These are phyloP conservation scores for Cercospora sp. DNA, from an alignment of 2,329 filamentous ascomycete species.

Conservation along the genomic window DNA sequence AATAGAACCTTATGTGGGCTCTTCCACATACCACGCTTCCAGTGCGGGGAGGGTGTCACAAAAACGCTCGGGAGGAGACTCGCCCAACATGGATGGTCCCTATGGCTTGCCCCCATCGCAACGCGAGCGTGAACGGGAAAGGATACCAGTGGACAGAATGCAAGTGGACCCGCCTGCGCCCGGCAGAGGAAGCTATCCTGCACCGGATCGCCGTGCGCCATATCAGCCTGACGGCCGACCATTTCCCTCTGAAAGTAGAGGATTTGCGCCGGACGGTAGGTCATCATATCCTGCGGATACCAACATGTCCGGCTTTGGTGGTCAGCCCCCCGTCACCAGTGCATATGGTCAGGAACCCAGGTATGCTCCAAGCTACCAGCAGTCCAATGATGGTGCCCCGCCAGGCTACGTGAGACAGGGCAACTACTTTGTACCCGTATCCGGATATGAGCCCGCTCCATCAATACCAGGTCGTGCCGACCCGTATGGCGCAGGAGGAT, in stretches of 20 bases:
- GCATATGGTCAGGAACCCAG: slow-evolving; percentile 36
- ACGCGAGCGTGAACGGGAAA: slow-evolving; percentile 16
- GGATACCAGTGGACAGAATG: slow-evolving; percentile 35
- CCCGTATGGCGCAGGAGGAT: slow-evolving; percentile 27
- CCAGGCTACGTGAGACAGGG: slow-evolving; percentile 40
- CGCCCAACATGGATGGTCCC: slow-evolving; percentile 37
- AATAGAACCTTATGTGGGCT: slow-evolving; percentile 36
- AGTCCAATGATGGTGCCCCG: slow-evolving; percentile 35
- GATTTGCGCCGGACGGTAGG: slow-evolving; percentile 30
- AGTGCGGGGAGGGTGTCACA: slow-evolving; percentile 44
- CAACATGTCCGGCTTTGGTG: slow-evolving; percentile 31
- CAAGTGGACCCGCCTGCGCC: slow-evolving; percentile 35
- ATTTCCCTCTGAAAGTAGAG: slow-evolving; percentile 30
- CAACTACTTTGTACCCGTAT: slow-evolving; percentile 39
- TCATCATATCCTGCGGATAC: slow-evolving; percentile 32
- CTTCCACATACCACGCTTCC: slow-evolving; percentile 47
- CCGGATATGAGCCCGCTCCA: slow-evolving; percentile 32
- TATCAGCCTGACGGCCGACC: slow-evolving; percentile 30
- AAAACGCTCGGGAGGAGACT: slow-evolving; percentile 45
- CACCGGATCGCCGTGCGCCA: slow-evolving; percentile 27
- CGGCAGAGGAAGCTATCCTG: slow-evolving; percentile 27
- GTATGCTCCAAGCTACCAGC: slow-evolving; percentile 33
- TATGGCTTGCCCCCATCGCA: slow-evolving; percentile 32
- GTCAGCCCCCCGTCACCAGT: slow-evolving; percentile 31
- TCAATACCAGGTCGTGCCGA: slow-evolving; percentile 33